phyloP scores from a whole-genome alignment of 1,284 basidiomycete genomes.

The Mycocalia duriaeana region DNA sequence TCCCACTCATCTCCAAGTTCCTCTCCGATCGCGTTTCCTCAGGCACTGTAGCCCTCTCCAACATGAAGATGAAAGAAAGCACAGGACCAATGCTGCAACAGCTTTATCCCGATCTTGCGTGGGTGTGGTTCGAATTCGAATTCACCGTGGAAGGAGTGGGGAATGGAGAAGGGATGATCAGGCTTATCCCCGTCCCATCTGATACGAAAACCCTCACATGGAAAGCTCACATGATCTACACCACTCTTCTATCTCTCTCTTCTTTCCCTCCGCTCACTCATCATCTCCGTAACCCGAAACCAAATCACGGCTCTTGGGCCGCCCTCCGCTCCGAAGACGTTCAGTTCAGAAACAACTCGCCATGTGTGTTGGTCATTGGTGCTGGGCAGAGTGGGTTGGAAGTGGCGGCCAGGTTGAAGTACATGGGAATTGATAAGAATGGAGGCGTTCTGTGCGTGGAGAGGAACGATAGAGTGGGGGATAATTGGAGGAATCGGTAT shows the following conservation, averaged over 20 bases:
- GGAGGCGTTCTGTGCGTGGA: conserved; percentile 56
- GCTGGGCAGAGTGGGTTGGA: conserved; percentile 57
- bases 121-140: conserved; percentile 54
- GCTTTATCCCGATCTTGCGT: conserved; percentile 53
- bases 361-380: conserved; percentile 53
- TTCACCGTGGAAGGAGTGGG: conserved; percentile 55
- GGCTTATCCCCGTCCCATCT: conserved; percentile 44
- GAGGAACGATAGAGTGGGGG: conserved; percentile 48
- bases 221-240: conserved; percentile 16
- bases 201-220: conserved; percentile 6
- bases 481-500: conserved; percentile 60
- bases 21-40: conserved; percentile 39
- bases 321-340: conserved; percentile 26
- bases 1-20: conserved; percentile 35
- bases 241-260: conserved; percentile 15
- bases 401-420: conserved; percentile 61
- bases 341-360: conserved; percentile 35
- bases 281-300: conserved; percentile 18
- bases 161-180: conserved; percentile 43
- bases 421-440: conserved; percentile 44
- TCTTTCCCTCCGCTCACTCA: conserved; percentile 15
- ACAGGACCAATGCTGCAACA: conserved; percentile 17
- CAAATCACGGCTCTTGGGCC: conserved; percentile 33
- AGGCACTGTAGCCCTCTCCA: conserved; percentile 27
- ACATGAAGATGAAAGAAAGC: conserved; percentile 36